A percentile compares a stretch with the other conserved stretches of the same genome.
phyloP scores from a whole-genome alignment of 306 rosid species.

The Lathyrus tuberosus region DNA sequence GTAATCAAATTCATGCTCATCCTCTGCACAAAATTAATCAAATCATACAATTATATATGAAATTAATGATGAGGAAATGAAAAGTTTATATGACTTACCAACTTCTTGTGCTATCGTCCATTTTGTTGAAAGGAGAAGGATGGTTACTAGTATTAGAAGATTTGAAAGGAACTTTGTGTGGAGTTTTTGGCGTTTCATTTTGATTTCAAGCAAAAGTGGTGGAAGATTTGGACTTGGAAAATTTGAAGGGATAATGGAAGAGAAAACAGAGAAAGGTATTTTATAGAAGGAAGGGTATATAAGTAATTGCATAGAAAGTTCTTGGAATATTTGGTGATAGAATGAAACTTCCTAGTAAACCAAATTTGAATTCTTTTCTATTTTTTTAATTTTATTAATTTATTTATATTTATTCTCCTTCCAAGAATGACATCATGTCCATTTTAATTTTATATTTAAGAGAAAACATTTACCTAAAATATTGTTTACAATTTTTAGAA shows the following conservation, averaged over 20 bases:
- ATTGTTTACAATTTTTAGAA: too few relatives aligned
- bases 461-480: too few relatives aligned
- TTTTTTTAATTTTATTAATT: too few relatives aligned
- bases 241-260: background rate
- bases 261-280: background rate
- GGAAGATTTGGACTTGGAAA: background rate
- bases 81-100: constrained; percentile 45
- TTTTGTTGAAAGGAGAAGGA: constrained; percentile 32
- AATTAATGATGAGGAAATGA: background rate
- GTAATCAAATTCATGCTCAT: constrained; percentile 66
- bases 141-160: constrained; percentile 23
- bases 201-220: background rate
- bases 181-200: constrained; percentile 48
- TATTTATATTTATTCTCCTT: too few relatives aligned
- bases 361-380: background rate
- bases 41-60: background rate
- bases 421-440: too few relatives aligned
- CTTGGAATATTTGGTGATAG: too few relatives aligned
- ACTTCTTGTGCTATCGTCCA: constrained; percentile 63
- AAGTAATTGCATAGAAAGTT: too few relatives aligned
- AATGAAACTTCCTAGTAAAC: too few relatives aligned
- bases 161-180: constrained; percentile 22
- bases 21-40: constrained; percentile 51
- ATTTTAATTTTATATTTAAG: too few relatives aligned
- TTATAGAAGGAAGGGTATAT: background rate